These are phyloP conservation scores for Phytopythium montanum DNA, from an alignment of 352 stramenopile genomes.

Conservation along the genomic window DNA sequence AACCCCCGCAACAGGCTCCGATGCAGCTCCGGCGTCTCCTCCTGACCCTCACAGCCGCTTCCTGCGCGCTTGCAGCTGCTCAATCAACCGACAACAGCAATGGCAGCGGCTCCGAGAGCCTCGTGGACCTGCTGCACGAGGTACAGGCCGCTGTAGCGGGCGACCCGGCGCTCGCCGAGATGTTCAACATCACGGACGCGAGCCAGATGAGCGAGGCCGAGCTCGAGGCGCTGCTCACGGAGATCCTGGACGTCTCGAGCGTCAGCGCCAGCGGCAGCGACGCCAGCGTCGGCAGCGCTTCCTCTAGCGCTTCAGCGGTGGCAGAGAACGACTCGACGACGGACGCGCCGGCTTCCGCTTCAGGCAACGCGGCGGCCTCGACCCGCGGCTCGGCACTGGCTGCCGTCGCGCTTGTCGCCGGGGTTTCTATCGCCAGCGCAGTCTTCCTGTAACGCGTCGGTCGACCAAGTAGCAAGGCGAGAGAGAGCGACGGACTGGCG, in stretches of 20 bases:
- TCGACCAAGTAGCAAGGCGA: too few relatives aligned
- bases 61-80: conserved; percentile 5
- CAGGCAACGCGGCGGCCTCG: neutral
- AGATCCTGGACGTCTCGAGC: conserved; percentile 17
- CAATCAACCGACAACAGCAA: conserved; percentile 16
- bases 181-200: conserved; percentile 31
- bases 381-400: neutral
- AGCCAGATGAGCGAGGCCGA: conserved; percentile 34
- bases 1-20: neutral
- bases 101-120: conserved; percentile 13
- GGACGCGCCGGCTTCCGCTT: conserved; percentile 4
- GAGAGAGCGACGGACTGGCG: too few relatives aligned
- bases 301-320: conserved; percentile 11
- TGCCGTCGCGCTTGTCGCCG: neutral
- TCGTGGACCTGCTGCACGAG: conserved; percentile 25
- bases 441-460: neutral
- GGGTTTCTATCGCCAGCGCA: neutral
- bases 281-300: conserved; percentile 2
- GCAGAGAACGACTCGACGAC: conserved; percentile 9
- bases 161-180: conserved; percentile 29
- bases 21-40: neutral
- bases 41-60: neutral
- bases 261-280: conserved; percentile 11
- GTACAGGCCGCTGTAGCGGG: conserved; percentile 28
- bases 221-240: conserved; percentile 26